Percentiles rank a stretch among this genome's conserved stretches.
Conservation (phyloP, 2,329 filamentous ascomycete genomes). For the Paracamarosporium sp. region DNA sequence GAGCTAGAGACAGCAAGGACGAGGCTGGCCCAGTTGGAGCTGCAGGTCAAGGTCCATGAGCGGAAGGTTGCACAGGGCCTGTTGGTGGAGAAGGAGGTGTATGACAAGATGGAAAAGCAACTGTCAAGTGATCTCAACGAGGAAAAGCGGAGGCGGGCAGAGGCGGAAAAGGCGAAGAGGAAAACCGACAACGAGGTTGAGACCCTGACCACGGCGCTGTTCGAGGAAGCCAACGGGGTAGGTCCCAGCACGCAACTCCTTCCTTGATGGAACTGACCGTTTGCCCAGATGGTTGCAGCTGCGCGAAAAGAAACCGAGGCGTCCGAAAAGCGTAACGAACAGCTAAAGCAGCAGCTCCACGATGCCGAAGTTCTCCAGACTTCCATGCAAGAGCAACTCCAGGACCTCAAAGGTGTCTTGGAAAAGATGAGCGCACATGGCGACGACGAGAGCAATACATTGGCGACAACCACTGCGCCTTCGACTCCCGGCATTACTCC, state of each 20-base stretch:
- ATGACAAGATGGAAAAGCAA: constrained; percentile 63
- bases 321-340: constrained; percentile 83
- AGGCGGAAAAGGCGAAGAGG: constrained; percentile 72
- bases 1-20: constrained; percentile 78
- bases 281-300: constrained; percentile 79
- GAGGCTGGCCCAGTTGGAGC: constrained; percentile 72
- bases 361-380: constrained; percentile 86
- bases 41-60: constrained; percentile 71
- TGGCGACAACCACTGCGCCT: constrained; percentile 68
- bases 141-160: constrained; percentile 49
- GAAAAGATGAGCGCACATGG: constrained; percentile 79
- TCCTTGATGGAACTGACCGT: constrained; percentile 16
- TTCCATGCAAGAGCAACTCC: constrained; percentile 91
- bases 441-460: constrained; percentile 75
- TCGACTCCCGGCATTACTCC: constrained; percentile 75
- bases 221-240: constrained; percentile 93
- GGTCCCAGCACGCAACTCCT: constrained; percentile 18
- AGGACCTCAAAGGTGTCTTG: constrained; percentile 90
- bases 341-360: constrained; percentile 81
- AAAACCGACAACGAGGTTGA: constrained; percentile 93
- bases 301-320: constrained; percentile 85
- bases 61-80: constrained; percentile 74
- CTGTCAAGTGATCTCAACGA: constrained; percentile 50
- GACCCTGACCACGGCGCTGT: constrained; percentile 87
- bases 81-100: constrained; percentile 75